Evolutionary conservation across 1,284 basidiomycete species (phyloP), one percentile per base, ranked within the genome.

Genomic region (Sporisorium iseilematis-ciliati): DNA sequence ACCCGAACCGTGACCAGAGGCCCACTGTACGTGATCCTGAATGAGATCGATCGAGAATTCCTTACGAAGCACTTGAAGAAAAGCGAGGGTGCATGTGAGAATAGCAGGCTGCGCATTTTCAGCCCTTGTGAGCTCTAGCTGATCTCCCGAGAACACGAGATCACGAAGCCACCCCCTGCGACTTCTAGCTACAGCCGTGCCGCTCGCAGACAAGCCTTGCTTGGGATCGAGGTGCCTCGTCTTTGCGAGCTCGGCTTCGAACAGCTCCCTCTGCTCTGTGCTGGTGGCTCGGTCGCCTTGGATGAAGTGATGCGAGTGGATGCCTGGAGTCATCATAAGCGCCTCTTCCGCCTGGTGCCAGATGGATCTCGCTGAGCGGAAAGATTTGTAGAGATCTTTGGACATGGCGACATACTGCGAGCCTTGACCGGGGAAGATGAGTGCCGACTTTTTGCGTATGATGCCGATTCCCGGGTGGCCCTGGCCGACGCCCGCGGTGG

Each of bases 401-500:
- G 80, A 77, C 83, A 85, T 83, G 65, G 78, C 79, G 18, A 84
- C 82, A 63, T 84, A 84, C 62, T 83, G 82, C 1, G 81, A 83
- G 7, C 82, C 83, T 49, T 82, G 82, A 4, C 82, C 82, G 1
- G 83, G 82, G 23, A 84, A 71, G 66, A 84, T 80, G 26, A 84
- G 71, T 0, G 82, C 83, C 11, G 80, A 69, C 57, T 71, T 79
- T 48, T 82, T 84, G 25, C 66, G 70, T 14, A 66, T 60, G n/a
- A 82, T 75, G 26, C 64, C 48, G 41, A 65, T 69, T 12, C 75
- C 71, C 4, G 72, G 50, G 33, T 74, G 62, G 5, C 75, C 78
- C 18, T 73, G 60, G 0, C 74, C 76, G 6, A 72, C 56, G 1
- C 75, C 80, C 5, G 69, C 79, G 0, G 68, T 74, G 20, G 65